Conservation (phyloP, 1,284 basidiomycete genomes). For the Singerocomus inundabilis region DNA sequence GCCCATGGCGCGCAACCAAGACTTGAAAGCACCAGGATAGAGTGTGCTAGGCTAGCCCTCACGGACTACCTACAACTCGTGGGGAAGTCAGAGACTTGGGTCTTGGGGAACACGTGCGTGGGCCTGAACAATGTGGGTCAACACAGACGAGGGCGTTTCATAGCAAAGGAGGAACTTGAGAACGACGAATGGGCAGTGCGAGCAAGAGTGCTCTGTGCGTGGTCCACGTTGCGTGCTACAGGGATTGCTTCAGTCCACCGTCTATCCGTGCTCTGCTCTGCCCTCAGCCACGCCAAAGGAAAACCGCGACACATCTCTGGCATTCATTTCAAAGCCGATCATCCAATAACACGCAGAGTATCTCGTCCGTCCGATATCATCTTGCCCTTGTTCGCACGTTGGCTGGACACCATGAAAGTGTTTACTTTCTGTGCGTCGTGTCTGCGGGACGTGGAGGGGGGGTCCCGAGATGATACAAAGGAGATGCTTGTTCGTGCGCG, state of each 20-base stretch:
- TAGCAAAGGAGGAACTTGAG: slow-evolving; percentile 4
- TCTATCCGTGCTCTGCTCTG: slow-evolving; percentile 25
- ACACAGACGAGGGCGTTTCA: slow-evolving; percentile 8
- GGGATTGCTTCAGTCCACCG: slow-evolving; percentile 5
- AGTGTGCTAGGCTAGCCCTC: slow-evolving; percentile 8
- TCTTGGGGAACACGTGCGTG: slow-evolving; percentile 28
- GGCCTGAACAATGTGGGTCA: slow-evolving; percentile 16
- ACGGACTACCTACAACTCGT: slow-evolving; percentile 13
- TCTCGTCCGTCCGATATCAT: slow-evolving; percentile 27
- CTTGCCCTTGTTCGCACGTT: slow-evolving; percentile 20
- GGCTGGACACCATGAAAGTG: slow-evolving; percentile 24
- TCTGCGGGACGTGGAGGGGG: slow-evolving; percentile 15
- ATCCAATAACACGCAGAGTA: slow-evolving; percentile 12
- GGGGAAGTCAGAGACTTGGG: slow-evolving; percentile 25
- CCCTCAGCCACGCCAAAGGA: slow-evolving; percentile 3
- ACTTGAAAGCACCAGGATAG: slow-evolving; percentile 31
- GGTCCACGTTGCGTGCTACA: slow-evolving; percentile 20
- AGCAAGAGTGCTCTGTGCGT: slow-evolving; percentile 33
- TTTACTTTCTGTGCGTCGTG: slow-evolving; percentile 30
- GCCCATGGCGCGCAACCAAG: slow-evolving; percentile 34
- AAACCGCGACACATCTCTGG: slow-evolving; percentile 31
- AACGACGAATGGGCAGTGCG: slow-evolving; percentile 20
- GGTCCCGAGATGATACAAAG: slow-evolving; percentile 31
- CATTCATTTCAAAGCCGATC: slow-evolving; percentile 13
- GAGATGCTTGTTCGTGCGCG: slow-evolving; percentile 25